Conservation (phyloP, 2,329 filamentous ascomycete species). For the Paecilomyces sp. region DNA sequence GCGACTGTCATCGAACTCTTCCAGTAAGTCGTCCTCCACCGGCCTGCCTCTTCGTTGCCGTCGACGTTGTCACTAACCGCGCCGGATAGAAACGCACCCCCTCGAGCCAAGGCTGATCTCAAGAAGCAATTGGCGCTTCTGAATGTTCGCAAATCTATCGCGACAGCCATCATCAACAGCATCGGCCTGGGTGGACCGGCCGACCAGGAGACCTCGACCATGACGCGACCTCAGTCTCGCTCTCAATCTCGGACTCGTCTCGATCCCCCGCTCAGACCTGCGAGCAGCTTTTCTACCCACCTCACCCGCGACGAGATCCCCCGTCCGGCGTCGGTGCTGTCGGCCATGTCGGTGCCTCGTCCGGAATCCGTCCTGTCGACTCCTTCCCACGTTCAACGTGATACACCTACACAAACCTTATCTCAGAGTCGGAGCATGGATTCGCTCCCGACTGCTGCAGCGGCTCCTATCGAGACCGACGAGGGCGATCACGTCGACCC, state of each 20-base stretch:
- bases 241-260: too few species aligned
- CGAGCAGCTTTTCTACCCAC: slow-evolving; percentile 16
- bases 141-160: slow-evolving; percentile 81
- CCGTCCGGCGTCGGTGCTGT: slow-evolving; percentile 22
- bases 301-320: slow-evolving; percentile 18
- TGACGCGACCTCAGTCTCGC: slow-evolving; percentile 17
- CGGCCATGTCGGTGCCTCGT: slow-evolving; percentile 14
- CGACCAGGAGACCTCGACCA: slow-evolving; percentile 7
- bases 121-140: slow-evolving; percentile 78
- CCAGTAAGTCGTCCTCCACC: slow-evolving; percentile 43
- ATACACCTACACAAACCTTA: slow-evolving; percentile 8
- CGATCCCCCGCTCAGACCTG: slow-evolving; percentile 5
- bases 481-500: slow-evolving; percentile 70
- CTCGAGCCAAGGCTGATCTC: slow-evolving; percentile 77
- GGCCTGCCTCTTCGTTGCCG: neutral
- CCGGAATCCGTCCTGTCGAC: neutral
- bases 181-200: slow-evolving; percentile 46
- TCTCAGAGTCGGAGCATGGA: slow-evolving; percentile 9
- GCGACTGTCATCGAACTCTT: slow-evolving; percentile 80
- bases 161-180: slow-evolving; percentile 69
- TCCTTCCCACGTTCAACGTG: neutral
- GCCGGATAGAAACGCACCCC: slow-evolving; percentile 59
- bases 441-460: slow-evolving; percentile 9
- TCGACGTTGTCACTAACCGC: slow-evolving; percentile 7
- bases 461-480: slow-evolving; percentile 36